Evolutionary conservation across 2,329 filamentous ascomycete genomes (phyloP), one percentile per base, ranked within the genome.

Genomic region (Penicillium carneum): DNA sequence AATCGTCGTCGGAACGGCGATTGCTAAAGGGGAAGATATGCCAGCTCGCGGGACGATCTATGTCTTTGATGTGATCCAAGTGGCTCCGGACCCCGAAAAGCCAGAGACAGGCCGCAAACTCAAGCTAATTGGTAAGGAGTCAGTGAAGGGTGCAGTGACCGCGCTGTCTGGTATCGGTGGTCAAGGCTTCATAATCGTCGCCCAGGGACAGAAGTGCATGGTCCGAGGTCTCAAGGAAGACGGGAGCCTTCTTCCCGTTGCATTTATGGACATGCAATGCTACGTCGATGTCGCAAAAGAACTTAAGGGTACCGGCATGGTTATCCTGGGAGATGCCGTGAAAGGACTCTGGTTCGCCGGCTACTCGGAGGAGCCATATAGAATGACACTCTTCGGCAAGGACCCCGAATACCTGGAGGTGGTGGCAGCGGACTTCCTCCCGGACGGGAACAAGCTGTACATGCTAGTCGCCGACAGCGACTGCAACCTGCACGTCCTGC

Each of bases 191-290:
- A 88, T 96, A 84, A 88, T 95, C 63, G 91, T 91, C 42, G 93
- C 93, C 0, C 95, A 99, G 74, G 95, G 95, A 0, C 93, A 97
- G 72, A 99, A 99, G 78, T 94, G 93, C 76, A 96, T 99, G 90
- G 93, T 99, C 1, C 86, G 95, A 61, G 95, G 95, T 42, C 84
- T 99, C 3, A 97, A 97, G 76, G 95, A 99, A 76, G 95, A 99
- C 74, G 92, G 93, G 0, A 93, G 91, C 1, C 84, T 98, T 54
- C 83, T 98, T 0, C 95, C 95, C 0, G 94, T 99, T 3, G 95
- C 95, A 0, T 99, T 99, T 74, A 90, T 99, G 84, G 95, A 99
- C 72, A 96, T 97, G 88, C 95, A 92, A 79, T 96, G 91, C 77
- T 95, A 97, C 71, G 92, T 97, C 12, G 91, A 88, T 2, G 87